Evolutionary conservation across 495 filamentous ascomycete species (phyloP), one percentile per base, ranked within the genome.

Genomic region (Penicillium parvum): DNA sequence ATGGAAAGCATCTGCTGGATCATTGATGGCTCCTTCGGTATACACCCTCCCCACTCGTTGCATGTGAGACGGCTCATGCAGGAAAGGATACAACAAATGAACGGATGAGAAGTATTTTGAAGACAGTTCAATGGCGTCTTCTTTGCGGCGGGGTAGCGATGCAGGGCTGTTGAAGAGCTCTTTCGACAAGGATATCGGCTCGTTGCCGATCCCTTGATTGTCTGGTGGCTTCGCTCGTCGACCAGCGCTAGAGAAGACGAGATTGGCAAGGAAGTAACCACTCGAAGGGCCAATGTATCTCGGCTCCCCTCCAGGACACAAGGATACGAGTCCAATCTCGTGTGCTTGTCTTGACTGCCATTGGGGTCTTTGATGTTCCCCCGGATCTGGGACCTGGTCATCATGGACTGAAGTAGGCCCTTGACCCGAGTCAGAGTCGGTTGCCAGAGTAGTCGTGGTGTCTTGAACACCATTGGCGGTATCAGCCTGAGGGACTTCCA

Each of bases 251-350:
- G 64, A 62, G 29, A 72, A 65, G 8, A 72, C 56, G 16, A 64
- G 60, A 18, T 69, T 69, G 15, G 66, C 66, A 20, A 72, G 61
- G 35, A 67, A 71, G 27, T 65, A 68, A 3, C 66, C 66, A 38
- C 66, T 68, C 10, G 63, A 66, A 35, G 66, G 61, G 4, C 69
- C 63, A 14, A 68, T 65, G 29, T 70, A 70, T 33, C 66, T 54
- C 15, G 61, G 52, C 26, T 63, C 63, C 0, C 53, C 58, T 16
- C 66, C 66, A 0, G 63, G 43, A 4, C 57, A 65, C 9, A 66
- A 40, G 5, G 69, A 66, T 2, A 70, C 65, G 11, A 68, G 50
- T 3, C 63, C 65, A 4, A 69, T 61, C 27, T 69, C 64, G 36
- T 69, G 63, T 4, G 64, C 63, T 21, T 64, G 62, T 40, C 55